A percentile compares a stretch with the other conserved stretches of the same genome.
Conservation (phyloP, 495 filamentous ascomycete species). For the Evernia prunastri region DNA sequence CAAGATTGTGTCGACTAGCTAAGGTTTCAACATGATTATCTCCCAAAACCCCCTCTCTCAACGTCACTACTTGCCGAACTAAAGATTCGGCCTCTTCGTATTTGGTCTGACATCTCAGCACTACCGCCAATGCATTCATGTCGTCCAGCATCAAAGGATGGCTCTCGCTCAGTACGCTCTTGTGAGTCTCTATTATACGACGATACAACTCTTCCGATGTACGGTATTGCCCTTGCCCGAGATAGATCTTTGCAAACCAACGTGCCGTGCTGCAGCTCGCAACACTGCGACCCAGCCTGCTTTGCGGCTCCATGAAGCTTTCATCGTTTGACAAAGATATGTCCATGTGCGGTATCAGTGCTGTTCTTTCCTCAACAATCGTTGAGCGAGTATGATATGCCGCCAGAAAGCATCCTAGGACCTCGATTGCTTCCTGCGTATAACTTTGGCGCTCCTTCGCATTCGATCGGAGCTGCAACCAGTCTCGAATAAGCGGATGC, state of each 20-base stretch:
- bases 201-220: neutral
- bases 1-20: constrained; percentile 27
- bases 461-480: constrained; percentile 4
- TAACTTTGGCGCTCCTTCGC: neutral
- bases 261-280: neutral
- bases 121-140: neutral
- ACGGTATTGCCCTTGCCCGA: neutral
- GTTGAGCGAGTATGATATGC: neutral
- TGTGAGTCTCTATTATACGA: neutral
- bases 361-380: neutral
- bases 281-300: neutral
- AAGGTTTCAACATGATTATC: constrained; percentile 35
- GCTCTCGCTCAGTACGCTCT: neutral
- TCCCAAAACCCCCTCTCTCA: constrained; percentile 30
- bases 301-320: neutral
- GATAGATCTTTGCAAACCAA: neutral
- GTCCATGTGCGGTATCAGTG: neutral
- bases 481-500: constrained; percentile 8
- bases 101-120: constrained; percentile 2
- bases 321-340: neutral
- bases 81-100: constrained; percentile 18
- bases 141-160: neutral
- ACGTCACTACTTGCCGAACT: constrained; percentile 20
- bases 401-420: neutral
- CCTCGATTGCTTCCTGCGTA: neutral